These are phyloP conservation scores for Phaeophleospora eucalypticola DNA, from an alignment of 2,329 filamentous ascomycete species.

Conservation along the genomic window DNA sequence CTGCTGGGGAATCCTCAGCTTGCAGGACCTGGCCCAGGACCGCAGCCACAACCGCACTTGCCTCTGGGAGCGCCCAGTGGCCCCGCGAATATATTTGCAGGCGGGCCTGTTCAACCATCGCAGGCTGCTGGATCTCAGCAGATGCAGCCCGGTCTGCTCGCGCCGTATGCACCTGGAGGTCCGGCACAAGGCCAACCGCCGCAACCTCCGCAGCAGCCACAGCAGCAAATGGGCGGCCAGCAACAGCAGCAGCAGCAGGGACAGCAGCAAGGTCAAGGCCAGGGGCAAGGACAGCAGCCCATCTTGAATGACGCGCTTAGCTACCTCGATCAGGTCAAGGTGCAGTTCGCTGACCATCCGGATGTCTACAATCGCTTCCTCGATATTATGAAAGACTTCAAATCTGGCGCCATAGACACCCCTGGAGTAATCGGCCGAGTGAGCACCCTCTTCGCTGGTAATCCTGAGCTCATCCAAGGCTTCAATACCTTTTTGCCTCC, in stretches of 20 bases:
- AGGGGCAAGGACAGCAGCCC: conserved; percentile 76
- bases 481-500: conserved; percentile 96
- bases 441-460: conserved; percentile 90
- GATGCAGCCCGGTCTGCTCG: conserved; percentile 44
- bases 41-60: conserved; percentile 39
- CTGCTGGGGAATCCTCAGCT: conserved; percentile 61
- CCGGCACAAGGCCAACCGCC: conserved; percentile 24
- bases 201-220: conserved; percentile 20
- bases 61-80: conserved; percentile 58
- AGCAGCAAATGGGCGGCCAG: conserved; percentile 10
- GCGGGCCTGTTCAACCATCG: conserved; percentile 64
- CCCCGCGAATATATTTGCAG: conserved; percentile 65
- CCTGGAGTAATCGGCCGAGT: conserved; percentile 96
- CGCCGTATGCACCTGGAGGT: conserved; percentile 40
- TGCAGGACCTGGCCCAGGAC: conserved; percentile 32
- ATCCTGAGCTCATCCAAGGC: conserved; percentile 82
- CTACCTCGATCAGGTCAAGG: conserved; percentile 97
- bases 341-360: conserved; percentile 93
- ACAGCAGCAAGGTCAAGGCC: conserved; percentile 34
- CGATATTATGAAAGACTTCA: conserved; percentile 99
- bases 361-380: conserved; percentile 96
- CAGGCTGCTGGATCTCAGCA: conserved; percentile 45
- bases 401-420: conserved; percentile 96
- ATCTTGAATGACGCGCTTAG: conserved; percentile 85
- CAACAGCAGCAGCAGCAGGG: conserved; percentile 25